Conservation (phyloP, 495 filamentous ascomycete genomes). For the Penicillium subrubescens region DNA sequence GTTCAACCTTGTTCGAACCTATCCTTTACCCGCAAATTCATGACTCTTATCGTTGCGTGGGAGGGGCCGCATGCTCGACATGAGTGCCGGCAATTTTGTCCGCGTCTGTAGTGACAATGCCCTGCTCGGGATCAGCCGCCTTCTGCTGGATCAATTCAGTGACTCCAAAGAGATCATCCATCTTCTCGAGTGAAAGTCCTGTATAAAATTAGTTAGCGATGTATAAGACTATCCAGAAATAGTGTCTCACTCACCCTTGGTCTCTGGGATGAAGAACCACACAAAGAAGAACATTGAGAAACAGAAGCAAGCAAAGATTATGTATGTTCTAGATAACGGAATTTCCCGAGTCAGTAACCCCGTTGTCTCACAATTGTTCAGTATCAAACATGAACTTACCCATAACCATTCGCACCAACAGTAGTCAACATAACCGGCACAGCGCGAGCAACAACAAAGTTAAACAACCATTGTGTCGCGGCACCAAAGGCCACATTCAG, state of each 20-base stretch:
- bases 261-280: conserved; percentile 74
- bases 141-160: conserved; percentile 26
- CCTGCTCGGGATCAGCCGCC: conserved; percentile 23
- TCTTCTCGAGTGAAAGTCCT: conserved; percentile 50
- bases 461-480: conserved; percentile 60
- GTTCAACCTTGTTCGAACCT: not conserved
- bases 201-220: not conserved
- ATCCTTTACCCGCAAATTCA: not conserved
- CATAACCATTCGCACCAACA: conserved; percentile 64
- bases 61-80: not conserved
- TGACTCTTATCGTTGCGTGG: not conserved
- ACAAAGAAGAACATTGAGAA: conserved; percentile 67
- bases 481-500: conserved; percentile 69
- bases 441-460: conserved; percentile 43
- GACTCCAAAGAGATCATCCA: conserved; percentile 57
- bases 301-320: conserved; percentile 58
- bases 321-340: conserved; percentile 30
- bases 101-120: conserved; percentile 2
- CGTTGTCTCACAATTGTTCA: conserved; percentile 36
- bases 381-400: conserved; percentile 24
- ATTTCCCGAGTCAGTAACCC: conserved; percentile 23
- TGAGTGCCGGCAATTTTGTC: conserved; percentile 13
- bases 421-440: conserved; percentile 53
- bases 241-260: conserved; percentile 54
- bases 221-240: not conserved